A percentile compares a stretch with the other conserved stretches of the same genome.
Evolutionary conservation across 441 rosid species (phyloP).

Genomic region (Metrosideros polymorpha): DNA sequence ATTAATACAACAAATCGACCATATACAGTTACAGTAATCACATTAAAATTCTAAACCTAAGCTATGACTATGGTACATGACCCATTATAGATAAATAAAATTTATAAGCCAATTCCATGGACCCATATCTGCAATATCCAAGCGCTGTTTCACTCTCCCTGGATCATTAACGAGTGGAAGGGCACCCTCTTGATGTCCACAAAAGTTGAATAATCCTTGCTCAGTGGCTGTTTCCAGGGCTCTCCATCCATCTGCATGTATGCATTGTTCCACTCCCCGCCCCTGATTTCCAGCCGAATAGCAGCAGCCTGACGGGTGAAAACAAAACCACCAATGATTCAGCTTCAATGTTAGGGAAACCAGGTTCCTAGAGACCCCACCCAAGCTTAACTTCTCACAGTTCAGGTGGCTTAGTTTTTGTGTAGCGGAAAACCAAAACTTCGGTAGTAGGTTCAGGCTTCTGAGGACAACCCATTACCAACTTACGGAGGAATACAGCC

Average conservation of each 20-base stretch:
- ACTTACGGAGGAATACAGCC: neutral
- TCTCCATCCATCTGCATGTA: constrained; percentile 99
- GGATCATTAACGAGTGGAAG: constrained; percentile 56
- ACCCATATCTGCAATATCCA: neutral
- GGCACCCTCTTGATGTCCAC: constrained; percentile 82
- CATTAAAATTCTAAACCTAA: neutral
- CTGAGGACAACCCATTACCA: neutral
- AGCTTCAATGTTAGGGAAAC: neutral
- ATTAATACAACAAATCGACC: neutral
- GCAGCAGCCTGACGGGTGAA: constrained; percentile 58
- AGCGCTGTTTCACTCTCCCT: constrained; percentile 31
- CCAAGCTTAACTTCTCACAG: neutral
- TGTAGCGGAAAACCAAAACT: neutral
- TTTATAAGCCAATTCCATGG: constrained; percentile 3
- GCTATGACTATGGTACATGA: neutral
- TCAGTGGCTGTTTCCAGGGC: constrained; percentile 89
- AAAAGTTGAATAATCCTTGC: constrained; percentile 58
- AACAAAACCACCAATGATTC: neutral
- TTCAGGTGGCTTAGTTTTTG: neutral
- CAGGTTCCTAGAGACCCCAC: neutral
- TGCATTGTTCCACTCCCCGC: constrained; percentile 81
- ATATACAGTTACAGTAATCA: neutral
- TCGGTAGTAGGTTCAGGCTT: neutral
- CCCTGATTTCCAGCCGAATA: constrained; percentile 73
- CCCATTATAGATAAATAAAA: neutral